A percentile compares a stretch with the other conserved stretches of the same genome.
These are phyloP conservation scores for Xylaria sp. DNA, from an alignment of 2,329 filamentous ascomycete genomes.

Conservation along the genomic window DNA sequence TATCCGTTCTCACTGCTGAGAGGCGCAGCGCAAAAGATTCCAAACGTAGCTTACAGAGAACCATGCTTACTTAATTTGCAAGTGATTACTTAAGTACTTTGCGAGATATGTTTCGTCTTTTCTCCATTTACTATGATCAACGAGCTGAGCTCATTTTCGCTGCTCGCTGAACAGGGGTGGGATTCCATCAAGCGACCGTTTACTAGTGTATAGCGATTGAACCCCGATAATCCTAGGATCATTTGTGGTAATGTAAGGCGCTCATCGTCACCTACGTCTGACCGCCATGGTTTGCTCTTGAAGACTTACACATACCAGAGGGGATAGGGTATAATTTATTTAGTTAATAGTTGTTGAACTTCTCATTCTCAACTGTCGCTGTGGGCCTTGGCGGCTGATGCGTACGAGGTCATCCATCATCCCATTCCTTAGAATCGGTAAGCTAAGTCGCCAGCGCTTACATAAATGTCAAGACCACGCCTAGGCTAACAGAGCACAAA, in stretches of 20 bases:
- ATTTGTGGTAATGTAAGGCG: no score
- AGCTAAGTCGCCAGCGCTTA: not conserved
- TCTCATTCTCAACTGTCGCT: not conserved
- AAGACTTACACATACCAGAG: no score
- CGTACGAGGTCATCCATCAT: not conserved
- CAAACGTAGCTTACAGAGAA: not conserved
- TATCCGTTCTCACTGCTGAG: not conserved
- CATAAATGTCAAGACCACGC: not conserved
- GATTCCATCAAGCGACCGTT: not conserved
- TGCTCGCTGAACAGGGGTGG: not conserved
- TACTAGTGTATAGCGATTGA: no score
- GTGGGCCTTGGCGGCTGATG: not conserved
- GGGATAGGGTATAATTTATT: not conserved
- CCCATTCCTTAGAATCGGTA: not conserved
- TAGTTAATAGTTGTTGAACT: not conserved
- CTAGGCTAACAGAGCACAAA: not conserved
- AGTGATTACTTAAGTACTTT: not conserved
- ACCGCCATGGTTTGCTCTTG: no score
- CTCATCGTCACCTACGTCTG: no score
- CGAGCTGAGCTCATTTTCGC: not conserved
- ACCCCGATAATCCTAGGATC: no score
- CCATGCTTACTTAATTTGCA: not conserved
- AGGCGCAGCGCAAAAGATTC: not conserved
- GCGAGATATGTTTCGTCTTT: not conserved
- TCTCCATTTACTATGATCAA: not conserved